These are phyloP conservation scores for Metschnikowia baotianmanensis DNA, from an alignment of 805 yeast genomes.

Conservation along the genomic window DNA sequence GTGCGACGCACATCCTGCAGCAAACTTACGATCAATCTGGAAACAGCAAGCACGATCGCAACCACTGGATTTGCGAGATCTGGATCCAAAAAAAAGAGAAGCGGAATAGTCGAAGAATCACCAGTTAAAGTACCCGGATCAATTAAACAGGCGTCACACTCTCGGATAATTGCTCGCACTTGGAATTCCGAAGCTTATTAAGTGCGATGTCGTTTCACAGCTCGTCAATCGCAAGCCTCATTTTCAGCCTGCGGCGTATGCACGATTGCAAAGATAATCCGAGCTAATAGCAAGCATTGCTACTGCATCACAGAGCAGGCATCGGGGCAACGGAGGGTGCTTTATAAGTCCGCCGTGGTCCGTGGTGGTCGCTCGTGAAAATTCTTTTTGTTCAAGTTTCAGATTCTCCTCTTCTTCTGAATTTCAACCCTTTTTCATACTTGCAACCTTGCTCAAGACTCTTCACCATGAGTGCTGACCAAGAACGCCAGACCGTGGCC, in stretches of 20 bases:
- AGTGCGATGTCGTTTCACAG: too few relatives aligned
- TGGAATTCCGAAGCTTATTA: too few relatives aligned
- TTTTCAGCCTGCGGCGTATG: constrained; percentile 2
- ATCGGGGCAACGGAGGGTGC: not conserved
- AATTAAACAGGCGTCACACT: too few relatives aligned
- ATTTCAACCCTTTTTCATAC: too few relatives aligned
- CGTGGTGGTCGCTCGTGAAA: not conserved
- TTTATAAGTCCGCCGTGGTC: constrained; percentile 4
- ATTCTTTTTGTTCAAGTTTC: not conserved
- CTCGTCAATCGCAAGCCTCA: too few relatives aligned
- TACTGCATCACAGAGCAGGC: constrained; percentile 3
- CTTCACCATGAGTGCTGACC: constrained; percentile 8
- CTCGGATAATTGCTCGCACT: too few relatives aligned
- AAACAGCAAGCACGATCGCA: not conserved
- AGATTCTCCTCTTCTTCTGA: not conserved
- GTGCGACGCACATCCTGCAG: constrained; percentile 1
- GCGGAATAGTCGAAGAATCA: too few relatives aligned
- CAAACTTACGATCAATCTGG: too few relatives aligned
- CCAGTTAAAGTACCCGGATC: too few relatives aligned
- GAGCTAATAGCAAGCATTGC: constrained; percentile 9
- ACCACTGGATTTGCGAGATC: not conserved
- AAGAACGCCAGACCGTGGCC: constrained; percentile 6
- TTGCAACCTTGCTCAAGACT: too few relatives aligned
- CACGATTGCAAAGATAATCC: constrained; percentile 3
- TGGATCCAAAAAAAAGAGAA: too few relatives aligned